These are phyloP conservation scores for Sporothrix variecibatus DNA, from an alignment of 2,329 filamentous ascomycete species.

Conservation along the genomic window DNA sequence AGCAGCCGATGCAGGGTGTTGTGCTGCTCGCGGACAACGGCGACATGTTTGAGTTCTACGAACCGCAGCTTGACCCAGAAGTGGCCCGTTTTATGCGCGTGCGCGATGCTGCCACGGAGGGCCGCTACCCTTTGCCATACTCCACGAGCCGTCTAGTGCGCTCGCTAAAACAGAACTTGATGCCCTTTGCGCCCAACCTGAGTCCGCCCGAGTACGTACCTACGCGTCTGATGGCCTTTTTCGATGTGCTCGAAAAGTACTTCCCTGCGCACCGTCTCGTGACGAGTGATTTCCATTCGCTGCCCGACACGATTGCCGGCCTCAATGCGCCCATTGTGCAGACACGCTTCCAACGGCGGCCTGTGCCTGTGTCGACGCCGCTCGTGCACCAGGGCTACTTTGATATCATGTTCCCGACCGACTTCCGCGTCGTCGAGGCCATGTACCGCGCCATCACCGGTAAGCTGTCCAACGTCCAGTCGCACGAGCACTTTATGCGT, in stretches of 20 bases:
- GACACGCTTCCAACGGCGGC: slow-evolving; percentile 83
- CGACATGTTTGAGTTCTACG: slow-evolving; percentile 95
- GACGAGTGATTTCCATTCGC: slow-evolving; percentile 83
- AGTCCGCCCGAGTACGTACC: slow-evolving; percentile 90
- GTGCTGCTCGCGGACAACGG: slow-evolving; percentile 83
- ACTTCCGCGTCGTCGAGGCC: slow-evolving; percentile 87
- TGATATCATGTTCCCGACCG: slow-evolving; percentile 96
- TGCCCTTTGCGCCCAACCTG: slow-evolving; percentile 69
- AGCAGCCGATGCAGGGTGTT: slow-evolving; percentile 80
- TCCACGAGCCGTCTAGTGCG: slow-evolving; percentile 57
- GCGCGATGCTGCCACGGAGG: slow-evolving; percentile 72
- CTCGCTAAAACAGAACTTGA: slow-evolving; percentile 60
- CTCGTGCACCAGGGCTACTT: slow-evolving; percentile 98
- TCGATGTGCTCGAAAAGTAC: slow-evolving; percentile 81
- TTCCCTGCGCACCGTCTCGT: slow-evolving; percentile 90
- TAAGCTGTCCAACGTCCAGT: slow-evolving; percentile 80
- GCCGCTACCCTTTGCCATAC: slow-evolving; percentile 65
- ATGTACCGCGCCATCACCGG: slow-evolving; percentile 93
- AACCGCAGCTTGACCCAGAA: slow-evolving; percentile 75
- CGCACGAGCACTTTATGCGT: slow-evolving; percentile 87
- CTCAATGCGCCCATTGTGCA: slow-evolving; percentile 95
- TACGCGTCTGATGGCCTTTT: slow-evolving; percentile 94
- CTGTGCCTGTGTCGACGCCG: slow-evolving; percentile 86
- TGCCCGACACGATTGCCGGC: slow-evolving; percentile 81
- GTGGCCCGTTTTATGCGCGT: slow-evolving; percentile 81